Evolutionary conservation across 768 basidiomycete species (phyloP).

Genomic region (Lactarius sanguifluus): DNA sequence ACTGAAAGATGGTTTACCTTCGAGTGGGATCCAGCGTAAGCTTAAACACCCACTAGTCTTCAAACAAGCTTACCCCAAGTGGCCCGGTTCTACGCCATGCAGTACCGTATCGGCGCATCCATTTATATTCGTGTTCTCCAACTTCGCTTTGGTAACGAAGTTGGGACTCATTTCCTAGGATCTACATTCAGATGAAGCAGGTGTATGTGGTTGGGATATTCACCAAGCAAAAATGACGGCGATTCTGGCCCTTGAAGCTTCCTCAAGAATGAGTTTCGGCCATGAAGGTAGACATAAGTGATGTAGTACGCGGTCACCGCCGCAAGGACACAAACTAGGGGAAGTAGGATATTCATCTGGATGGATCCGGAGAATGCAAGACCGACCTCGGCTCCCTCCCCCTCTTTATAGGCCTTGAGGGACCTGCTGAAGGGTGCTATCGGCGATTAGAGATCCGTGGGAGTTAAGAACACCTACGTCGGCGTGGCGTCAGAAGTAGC

Average conservation of each 20-base stretch:
- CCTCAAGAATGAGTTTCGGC: slow-evolving; percentile 20
- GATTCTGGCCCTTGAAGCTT: slow-evolving; percentile 22
- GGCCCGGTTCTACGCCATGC: slow-evolving; percentile 29
- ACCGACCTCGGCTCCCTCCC: not conserved
- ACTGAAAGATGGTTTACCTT: slow-evolving; percentile 6
- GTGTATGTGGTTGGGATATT: not conserved
- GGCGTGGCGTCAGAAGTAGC: slow-evolving; percentile 2
- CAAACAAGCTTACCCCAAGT: slow-evolving; percentile 29
- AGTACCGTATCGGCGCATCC: slow-evolving; percentile 34
- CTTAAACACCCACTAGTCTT: not conserved
- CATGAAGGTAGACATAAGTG: slow-evolving; percentile 15
- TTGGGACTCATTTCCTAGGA: slow-evolving; percentile 32
- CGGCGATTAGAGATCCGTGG: slow-evolving; percentile 18
- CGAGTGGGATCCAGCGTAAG: slow-evolving; percentile 16
- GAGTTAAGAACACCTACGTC: slow-evolving; percentile 8
- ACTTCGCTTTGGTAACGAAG: slow-evolving; percentile 32
- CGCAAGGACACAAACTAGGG: slow-evolving; percentile 8
- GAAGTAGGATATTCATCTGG: slow-evolving; percentile 17
- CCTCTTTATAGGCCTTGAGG: slow-evolving; percentile 16
- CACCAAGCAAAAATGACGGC: slow-evolving; percentile 20
- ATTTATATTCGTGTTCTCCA: slow-evolving; percentile 33
- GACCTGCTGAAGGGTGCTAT: not conserved
- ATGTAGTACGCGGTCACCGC: not conserved
- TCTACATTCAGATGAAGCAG: not conserved
- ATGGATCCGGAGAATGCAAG: not conserved